phyloP scores from a whole-genome alignment of 805 yeast species.

The Teunomyces kruisii region DNA sequence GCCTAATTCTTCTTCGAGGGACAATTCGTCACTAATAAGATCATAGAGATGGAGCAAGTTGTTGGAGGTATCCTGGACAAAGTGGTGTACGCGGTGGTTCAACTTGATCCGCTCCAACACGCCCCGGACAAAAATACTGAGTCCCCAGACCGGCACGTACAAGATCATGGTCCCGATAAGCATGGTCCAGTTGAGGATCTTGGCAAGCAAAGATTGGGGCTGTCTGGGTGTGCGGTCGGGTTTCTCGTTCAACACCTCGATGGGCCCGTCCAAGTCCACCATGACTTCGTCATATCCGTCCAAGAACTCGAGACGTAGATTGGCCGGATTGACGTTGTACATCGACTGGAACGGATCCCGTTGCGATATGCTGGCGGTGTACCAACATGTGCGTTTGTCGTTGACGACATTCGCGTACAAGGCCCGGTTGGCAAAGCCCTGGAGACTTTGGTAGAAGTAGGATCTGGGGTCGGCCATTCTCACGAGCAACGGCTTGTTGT shows the following conservation, averaged over 20 bases:
- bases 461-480: slow-evolving; percentile 66
- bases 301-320: slow-evolving; percentile 44
- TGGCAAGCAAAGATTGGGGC: background rate
- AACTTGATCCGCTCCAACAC: slow-evolving; percentile 36
- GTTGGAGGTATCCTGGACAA: slow-evolving; percentile 27
- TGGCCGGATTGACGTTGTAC: slow-evolving; percentile 37
- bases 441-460: slow-evolving; percentile 56
- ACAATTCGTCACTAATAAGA: slow-evolving; percentile 12
- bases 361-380: slow-evolving; percentile 70
- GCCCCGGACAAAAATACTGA: slow-evolving; percentile 51
- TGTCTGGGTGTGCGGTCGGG: background rate
- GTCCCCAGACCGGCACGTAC: slow-evolving; percentile 62
- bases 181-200: slow-evolving; percentile 45
- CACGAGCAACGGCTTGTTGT: slow-evolving; percentile 52
- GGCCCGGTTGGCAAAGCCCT: slow-evolving; percentile 50
- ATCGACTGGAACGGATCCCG: slow-evolving; percentile 61
- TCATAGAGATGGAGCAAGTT: slow-evolving; percentile 29
- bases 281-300: slow-evolving; percentile 57
- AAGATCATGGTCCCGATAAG: slow-evolving; percentile 47
- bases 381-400: slow-evolving; percentile 81
- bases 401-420: slow-evolving; percentile 76
- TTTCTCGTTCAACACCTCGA: slow-evolving; percentile 18
- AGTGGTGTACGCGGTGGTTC: slow-evolving; percentile 25
- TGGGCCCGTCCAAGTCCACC: slow-evolving; percentile 50
- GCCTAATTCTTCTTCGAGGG: slow-evolving; percentile 2